Conservation (phyloP, 805 yeast genomes). For the Yamadazyma phyllophila region DNA sequence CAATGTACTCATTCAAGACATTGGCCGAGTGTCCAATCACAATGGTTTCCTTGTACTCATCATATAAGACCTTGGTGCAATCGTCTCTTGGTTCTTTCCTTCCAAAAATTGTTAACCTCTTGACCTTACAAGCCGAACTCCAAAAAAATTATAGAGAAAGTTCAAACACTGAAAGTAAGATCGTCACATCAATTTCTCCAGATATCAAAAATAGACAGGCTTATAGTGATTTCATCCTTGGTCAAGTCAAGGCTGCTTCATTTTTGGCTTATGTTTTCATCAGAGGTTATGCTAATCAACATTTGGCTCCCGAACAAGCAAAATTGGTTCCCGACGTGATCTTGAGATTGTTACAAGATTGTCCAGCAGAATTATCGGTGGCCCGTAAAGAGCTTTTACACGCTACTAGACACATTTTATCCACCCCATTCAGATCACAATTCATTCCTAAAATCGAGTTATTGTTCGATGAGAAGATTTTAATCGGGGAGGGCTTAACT, state of each 20-base stretch:
- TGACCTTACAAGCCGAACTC: constrained; percentile 76
- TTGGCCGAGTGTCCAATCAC: constrained; percentile 96
- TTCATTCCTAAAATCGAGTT: constrained; percentile 85
- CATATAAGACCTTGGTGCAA: constrained; percentile 74
- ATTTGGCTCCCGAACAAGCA: constrained; percentile 41
- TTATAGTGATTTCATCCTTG: constrained; percentile 83
- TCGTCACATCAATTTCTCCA: constrained; percentile 71
- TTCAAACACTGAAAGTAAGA: constrained; percentile 57
- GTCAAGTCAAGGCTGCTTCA: constrained; percentile 95
- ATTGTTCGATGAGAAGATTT: constrained; percentile 79
- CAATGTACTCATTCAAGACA: constrained; percentile 84
- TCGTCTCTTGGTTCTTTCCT: constrained; percentile 72
- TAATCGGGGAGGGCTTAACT: constrained; percentile 91
- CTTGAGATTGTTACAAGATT: constrained; percentile 83
- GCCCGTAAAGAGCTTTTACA: constrained; percentile 92
- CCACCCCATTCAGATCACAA: constrained; percentile 79
- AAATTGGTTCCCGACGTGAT: constrained; percentile 83
- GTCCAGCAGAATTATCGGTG: constrained; percentile 89
- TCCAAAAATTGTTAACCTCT: constrained; percentile 74
- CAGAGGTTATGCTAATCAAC: constrained; percentile 72
- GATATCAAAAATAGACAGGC: constrained; percentile 71
- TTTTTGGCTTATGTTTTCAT: constrained; percentile 89
- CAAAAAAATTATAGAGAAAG: constrained; percentile 48
- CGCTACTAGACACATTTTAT: constrained; percentile 91
- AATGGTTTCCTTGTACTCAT: constrained; percentile 86